phyloP scores from a whole-genome alignment of 1,284 basidiomycete genomes.

The Ceratobasidium sp. region DNA sequence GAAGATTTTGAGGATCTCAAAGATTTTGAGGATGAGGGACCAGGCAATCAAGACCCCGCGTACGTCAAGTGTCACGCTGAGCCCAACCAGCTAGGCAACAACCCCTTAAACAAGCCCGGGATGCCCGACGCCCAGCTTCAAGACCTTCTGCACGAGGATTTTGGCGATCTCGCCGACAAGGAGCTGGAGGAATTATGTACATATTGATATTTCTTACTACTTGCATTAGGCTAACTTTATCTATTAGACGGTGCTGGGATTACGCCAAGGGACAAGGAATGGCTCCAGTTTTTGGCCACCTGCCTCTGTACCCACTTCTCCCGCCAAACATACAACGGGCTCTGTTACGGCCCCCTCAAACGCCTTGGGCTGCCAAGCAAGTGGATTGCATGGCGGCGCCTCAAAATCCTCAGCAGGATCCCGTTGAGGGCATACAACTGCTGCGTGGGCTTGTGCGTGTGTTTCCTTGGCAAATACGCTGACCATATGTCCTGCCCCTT shows the following conservation, averaged over 20 bases:
- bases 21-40: too few species aligned
- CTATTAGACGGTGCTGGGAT: neutral
- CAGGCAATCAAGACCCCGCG: constrained; percentile 13
- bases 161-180: constrained; percentile 12
- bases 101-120: constrained; percentile 11
- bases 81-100: neutral
- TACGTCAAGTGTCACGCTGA: neutral
- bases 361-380: neutral
- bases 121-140: neutral
- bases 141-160: neutral
- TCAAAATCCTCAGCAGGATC: too few species aligned
- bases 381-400: constrained; percentile 17
- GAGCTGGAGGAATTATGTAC: constrained; percentile 1
- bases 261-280: neutral
- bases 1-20: too few species aligned
- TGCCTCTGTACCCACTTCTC: constrained; percentile 17
- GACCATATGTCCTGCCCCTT: constrained; percentile 38
- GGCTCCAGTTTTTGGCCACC: constrained; percentile 22
- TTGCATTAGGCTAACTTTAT: neutral
- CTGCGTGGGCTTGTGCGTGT: constrained; percentile 45
- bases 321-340: neutral
- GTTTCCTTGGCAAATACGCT: constrained; percentile 43
- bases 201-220: neutral
- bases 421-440: constrained; percentile 48
- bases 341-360: neutral